Base-by-base conservation (phyloP, 2,329 filamentous ascomycete genomes). In the Teratosphaeria epicoccoides region DNA sequence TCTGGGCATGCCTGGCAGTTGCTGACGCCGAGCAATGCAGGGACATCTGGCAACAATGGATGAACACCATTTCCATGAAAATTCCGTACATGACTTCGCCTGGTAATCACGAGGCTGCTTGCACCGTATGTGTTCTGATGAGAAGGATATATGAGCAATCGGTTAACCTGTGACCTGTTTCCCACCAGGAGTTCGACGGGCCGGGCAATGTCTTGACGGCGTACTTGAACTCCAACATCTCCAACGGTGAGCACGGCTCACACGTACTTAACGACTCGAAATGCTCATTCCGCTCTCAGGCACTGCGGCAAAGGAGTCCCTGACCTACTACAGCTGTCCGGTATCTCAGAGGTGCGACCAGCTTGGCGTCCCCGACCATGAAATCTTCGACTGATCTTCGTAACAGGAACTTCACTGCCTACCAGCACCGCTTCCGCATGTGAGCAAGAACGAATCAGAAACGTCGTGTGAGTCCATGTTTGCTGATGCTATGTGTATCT, bases 311-410 rank as follows among this genome's bases (percentile, higher is more conserved):
- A 63, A 67, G 44, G 55, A 63, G 2, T 62, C 56, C 1, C 61
- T 77, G 24, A 77, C 68, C 2, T 77, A 78, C 64, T 77, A 75
- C 62, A 76, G 71, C 63, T 78, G 75, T 57, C 75, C 75, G 6
- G 71, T 71, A 1, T 75, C 74, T 1, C 76, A 78, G 58, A 67
- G 71, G 52, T 40, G 20, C 14, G 33, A 40, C 3, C 14, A 20
- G n/a, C 6, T 40, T n/a, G n/a, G n/a, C n/a, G 33, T 17, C n/a
- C 20, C n/a, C 9, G 14, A 17, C n/a, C 4, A 6, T 40, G n/a
- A 2, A 20, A 6, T 9, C 14, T 6, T 7, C 9, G 33, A 40
- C 10, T 40, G 33, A 40, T 17, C 14, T 6, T n/a, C 7, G 9
- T 2, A 9, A 17, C 33, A 40, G 33, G 33, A 76, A 76, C 64